These are phyloP conservation scores for Beta corolliflora DNA, from an alignment of 179 eudicot genomes.

Conservation along the genomic window DNA sequence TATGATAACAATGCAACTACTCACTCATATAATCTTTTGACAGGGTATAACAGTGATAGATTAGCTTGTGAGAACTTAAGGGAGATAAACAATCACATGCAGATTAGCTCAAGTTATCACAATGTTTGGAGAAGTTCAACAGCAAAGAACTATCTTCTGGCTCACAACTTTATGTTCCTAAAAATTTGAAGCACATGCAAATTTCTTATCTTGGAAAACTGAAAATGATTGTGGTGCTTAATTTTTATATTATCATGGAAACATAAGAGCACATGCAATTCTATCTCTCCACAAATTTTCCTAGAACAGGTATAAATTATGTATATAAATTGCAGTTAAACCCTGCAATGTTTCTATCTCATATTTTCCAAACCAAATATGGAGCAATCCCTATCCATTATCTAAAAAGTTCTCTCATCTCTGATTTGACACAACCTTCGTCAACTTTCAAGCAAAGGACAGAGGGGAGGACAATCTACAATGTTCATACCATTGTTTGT, in stretches of 20 bases:
- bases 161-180: not conserved
- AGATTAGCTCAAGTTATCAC: not conserved
- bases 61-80: not conserved
- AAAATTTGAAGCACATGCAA: not conserved
- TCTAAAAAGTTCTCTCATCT: not conserved
- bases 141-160: conserved; percentile 1
- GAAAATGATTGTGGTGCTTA: not conserved
- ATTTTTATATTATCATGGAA: not conserved
- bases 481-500: not conserved
- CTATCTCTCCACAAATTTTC: too few species aligned
- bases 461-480: not conserved
- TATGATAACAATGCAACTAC: not conserved
- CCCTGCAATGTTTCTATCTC: not conserved
- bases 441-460: not conserved
- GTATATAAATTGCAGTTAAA: not conserved
- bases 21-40: not conserved
- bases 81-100: not conserved
- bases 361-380: not conserved
- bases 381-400: not conserved
- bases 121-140: not conserved
- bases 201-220: not conserved
- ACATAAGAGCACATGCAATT: too few species aligned
- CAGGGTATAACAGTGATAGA: not conserved
- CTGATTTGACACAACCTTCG: not conserved
- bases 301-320: too few species aligned